Evolutionary conservation across 1,139 yeast species (phyloP).

Genomic region (Pichia sp.): DNA sequence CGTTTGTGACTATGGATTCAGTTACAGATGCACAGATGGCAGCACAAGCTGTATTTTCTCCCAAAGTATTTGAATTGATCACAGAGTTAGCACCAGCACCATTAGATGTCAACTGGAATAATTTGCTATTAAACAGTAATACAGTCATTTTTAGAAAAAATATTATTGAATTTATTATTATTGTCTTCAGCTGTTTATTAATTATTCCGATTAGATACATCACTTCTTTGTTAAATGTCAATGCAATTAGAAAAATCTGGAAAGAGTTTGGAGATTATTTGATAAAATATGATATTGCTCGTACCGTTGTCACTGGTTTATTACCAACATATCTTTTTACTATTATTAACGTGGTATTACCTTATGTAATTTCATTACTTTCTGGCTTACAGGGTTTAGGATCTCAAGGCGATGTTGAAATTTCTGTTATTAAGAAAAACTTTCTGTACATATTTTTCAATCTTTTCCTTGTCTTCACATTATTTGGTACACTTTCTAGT

Average conservation of each 20-base stretch:
- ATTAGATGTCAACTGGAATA: conserved; percentile 77
- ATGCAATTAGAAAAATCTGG: conserved; percentile 62
- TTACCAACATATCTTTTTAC: conserved; percentile 74
- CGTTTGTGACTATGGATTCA: conserved; percentile 78
- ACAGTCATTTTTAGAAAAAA: conserved; percentile 56
- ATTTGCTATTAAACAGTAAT: conserved; percentile 52
- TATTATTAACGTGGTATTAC: conserved; percentile 61
- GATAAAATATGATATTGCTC: conserved; percentile 48
- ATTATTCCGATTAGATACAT: conserved; percentile 69
- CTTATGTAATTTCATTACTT: conserved; percentile 67
- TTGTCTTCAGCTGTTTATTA: conserved; percentile 57
- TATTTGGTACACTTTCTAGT: conserved; percentile 67
- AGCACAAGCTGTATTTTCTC: conserved; percentile 82
- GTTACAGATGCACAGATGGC: conserved; percentile 87
- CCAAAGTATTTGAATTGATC: conserved; percentile 64
- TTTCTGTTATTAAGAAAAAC: conserved; percentile 72
- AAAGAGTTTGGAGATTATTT: conserved; percentile 66
- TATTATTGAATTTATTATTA: conserved; percentile 55
- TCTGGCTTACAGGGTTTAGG: conserved; percentile 68
- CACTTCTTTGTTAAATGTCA: conserved; percentile 64
- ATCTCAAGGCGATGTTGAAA: conserved; percentile 75
- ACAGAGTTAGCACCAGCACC: conserved; percentile 84
- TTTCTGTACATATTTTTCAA: conserved; percentile 80
- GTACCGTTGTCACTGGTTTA: conserved; percentile 67
- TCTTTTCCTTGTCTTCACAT: conserved; percentile 74